Conservation (phyloP, 352 stramenopile genomes). For the Phytophthora megakarya region DNA sequence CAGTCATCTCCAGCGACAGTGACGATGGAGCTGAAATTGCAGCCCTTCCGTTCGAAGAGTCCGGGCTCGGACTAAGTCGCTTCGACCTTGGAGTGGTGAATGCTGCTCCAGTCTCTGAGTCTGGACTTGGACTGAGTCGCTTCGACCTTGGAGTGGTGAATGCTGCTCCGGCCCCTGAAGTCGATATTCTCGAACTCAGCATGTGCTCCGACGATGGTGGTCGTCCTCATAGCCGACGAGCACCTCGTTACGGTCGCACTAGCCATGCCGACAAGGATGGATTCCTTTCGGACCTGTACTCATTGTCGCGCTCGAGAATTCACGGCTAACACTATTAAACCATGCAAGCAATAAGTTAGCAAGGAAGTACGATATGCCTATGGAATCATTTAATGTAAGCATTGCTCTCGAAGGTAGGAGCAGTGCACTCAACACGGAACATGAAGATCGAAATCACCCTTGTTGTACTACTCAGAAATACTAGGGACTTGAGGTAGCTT, state of each 20-base stretch:
- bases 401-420: conserved; percentile 30
- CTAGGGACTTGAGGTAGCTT: not conserved
- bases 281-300: conserved; percentile 52
- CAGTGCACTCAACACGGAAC: conserved; percentile 27
- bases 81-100: conserved; percentile 45
- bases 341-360: conserved; percentile 21
- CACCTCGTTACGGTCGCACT: conserved; percentile 36
- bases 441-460: conserved; percentile 17
- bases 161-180: conserved; percentile 22
- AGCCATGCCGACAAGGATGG: conserved; percentile 47
- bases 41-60: conserved; percentile 17
- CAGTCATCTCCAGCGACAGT: conserved; percentile 36
- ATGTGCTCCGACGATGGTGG: conserved; percentile 34
- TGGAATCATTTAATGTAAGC: conserved; percentile 38
- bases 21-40: conserved; percentile 30
- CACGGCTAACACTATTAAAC: conserved; percentile 39
- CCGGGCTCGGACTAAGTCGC: conserved; percentile 40
- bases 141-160: conserved; percentile 45
- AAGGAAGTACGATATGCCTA: conserved; percentile 31
- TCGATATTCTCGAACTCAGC: conserved; percentile 32
- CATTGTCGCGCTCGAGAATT: conserved; percentile 38
- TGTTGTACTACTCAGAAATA: too few species aligned
- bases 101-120: conserved; percentile 20
- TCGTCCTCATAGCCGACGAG: conserved; percentile 21
- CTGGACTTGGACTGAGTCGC: conserved; percentile 40